Conservation (phyloP, 352 stramenopile genomes). For the Globisporangium alternatum region DNA sequence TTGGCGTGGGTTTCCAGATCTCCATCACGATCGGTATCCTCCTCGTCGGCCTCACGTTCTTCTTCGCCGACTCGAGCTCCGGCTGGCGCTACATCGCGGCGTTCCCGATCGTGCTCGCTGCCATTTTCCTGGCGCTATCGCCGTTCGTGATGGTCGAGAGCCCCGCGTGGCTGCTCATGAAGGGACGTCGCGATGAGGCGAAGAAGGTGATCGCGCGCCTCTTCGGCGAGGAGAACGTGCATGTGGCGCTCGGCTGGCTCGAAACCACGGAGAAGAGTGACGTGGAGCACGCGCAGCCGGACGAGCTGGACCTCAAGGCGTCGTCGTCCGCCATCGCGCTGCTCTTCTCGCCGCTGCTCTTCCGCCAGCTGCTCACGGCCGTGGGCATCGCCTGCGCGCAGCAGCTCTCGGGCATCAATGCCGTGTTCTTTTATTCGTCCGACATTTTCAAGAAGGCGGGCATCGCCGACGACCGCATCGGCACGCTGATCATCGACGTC, state of each 20-base stretch:
- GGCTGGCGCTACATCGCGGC: slow-evolving; percentile 44
- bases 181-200: slow-evolving; percentile 28
- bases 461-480: slow-evolving; percentile 35
- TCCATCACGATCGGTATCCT: slow-evolving; percentile 47
- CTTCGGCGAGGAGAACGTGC: slow-evolving; percentile 31
- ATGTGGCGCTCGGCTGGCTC: slow-evolving; percentile 26
- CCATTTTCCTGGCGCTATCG: slow-evolving; percentile 23
- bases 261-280: slow-evolving; percentile 20
- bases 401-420: slow-evolving; percentile 63
- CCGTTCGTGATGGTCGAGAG: slow-evolving; percentile 35
- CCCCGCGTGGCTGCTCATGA: slow-evolving; percentile 35
- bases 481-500: slow-evolving; percentile 38
- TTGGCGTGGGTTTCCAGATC: slow-evolving; percentile 41
- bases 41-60: slow-evolving; percentile 45
- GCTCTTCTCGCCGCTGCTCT: slow-evolving; percentile 30
- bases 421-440: slow-evolving; percentile 52
- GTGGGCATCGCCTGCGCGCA: slow-evolving; percentile 13
- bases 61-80: slow-evolving; percentile 42
- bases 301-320: slow-evolving; percentile 13
- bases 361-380: no score
- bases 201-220: slow-evolving; percentile 26
- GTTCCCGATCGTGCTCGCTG: slow-evolving; percentile 33
- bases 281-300: slow-evolving; percentile 20
- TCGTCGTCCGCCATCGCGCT: slow-evolving; percentile 1
- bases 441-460: slow-evolving; percentile 36